Evolutionary conservation across 1,139 yeast species (phyloP).

Genomic region (Geotrichum europaeum): DNA sequence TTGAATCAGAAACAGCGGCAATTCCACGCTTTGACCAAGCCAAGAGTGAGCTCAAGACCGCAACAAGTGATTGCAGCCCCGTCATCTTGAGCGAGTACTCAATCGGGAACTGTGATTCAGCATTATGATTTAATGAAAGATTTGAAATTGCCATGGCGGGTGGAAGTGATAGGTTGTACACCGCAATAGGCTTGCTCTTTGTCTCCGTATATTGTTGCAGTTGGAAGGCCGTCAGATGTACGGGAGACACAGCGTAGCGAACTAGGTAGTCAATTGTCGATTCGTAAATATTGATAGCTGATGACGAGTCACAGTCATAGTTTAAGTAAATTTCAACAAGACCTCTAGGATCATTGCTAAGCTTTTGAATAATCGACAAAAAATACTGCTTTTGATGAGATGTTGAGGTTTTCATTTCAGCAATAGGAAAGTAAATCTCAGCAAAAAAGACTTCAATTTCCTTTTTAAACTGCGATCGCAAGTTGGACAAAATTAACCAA

Average conservation of each 20-base stretch:
- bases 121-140: constrained; percentile 42
- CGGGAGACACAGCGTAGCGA: constrained; percentile 61
- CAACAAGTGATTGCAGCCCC: constrained; percentile 73
- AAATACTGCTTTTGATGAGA: constrained; percentile 88
- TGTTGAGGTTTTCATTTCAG: constrained; percentile 87
- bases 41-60: constrained; percentile 71
- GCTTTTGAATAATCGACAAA: constrained; percentile 66
- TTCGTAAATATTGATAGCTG: constrained; percentile 82
- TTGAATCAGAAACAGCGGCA: constrained; percentile 27
- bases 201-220: constrained; percentile 60
- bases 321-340: constrained; percentile 88
- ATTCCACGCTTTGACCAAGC: constrained; percentile 85
- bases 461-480: constrained; percentile 80
- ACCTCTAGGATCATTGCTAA: constrained; percentile 85
- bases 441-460: constrained; percentile 92
- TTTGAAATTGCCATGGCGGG: constrained; percentile 73
- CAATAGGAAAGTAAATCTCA: constrained; percentile 89
- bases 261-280: constrained; percentile 72
- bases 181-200: constrained; percentile 55
- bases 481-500: constrained; percentile 78
- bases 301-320: constrained; percentile 80
- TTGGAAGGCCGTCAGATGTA: constrained; percentile 67
- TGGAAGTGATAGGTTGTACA: constrained; percentile 65
- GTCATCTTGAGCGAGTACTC: constrained; percentile 83
- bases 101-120: constrained; percentile 41